Evolutionary conservation across 345 rosid species (phyloP).

Genomic region (Turritis glabra): DNA sequence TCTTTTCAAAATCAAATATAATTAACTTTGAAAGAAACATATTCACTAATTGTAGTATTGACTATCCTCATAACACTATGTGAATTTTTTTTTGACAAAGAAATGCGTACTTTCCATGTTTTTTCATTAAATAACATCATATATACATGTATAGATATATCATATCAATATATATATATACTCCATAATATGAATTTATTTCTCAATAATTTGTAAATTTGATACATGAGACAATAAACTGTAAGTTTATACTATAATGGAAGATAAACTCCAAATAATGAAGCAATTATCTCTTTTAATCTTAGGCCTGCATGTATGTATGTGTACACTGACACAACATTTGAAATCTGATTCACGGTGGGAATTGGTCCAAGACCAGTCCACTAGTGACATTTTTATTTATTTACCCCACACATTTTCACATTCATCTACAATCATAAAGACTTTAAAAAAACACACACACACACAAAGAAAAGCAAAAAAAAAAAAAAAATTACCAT

Average conservation of each 20-base stretch:
- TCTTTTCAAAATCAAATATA: too few species aligned
- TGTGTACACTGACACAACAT: constrained; percentile 33
- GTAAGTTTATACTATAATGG: not conserved
- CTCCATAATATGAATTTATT: not conserved
- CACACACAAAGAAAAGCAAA: too few species aligned
- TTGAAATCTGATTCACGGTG: constrained; percentile 51
- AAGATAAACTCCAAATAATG: not conserved
- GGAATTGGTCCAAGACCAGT: constrained; percentile 81
- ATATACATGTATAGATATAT: not conserved
- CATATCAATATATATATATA: not conserved
- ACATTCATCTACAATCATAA: constrained; percentile 19
- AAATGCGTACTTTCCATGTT: not conserved
- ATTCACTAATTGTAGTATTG: not conserved
- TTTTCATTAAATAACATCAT: not conserved
- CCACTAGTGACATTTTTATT: constrained; percentile 44
- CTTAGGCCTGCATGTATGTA: not conserved
- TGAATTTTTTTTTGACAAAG: not conserved
- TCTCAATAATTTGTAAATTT: not conserved
- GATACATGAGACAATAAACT: not conserved
- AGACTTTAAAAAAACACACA: not conserved
- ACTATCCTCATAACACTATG: not conserved
- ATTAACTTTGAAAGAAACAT: not conserved
- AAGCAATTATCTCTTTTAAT: not conserved
- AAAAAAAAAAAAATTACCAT: not conserved
- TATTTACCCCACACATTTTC: constrained; percentile 24